Conservation (phyloP, 2,329 filamentous ascomycete genomes). For the Trichophyton benhamiae region DNA sequence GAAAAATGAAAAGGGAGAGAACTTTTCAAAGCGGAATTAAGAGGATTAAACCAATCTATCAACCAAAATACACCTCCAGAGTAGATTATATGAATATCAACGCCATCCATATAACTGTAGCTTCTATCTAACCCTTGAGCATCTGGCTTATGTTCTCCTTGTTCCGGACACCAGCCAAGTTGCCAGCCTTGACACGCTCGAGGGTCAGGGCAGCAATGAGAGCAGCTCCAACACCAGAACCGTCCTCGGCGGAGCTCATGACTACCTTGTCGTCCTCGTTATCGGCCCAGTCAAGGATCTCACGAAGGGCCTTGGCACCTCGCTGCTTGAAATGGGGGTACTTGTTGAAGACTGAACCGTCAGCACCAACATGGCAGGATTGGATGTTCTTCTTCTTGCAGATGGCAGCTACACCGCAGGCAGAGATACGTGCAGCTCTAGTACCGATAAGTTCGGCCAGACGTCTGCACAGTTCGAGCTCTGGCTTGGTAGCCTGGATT, state of each 20-base stretch:
- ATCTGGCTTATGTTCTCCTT: constrained; percentile 23
- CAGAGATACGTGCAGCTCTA: constrained; percentile 79
- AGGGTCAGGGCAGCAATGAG: constrained; percentile 68
- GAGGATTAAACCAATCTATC: neutral
- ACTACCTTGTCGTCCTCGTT: constrained; percentile 79
- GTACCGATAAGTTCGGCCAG: constrained; percentile 91
- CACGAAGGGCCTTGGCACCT: constrained; percentile 74
- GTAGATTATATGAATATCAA: neutral
- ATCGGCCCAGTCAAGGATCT: constrained; percentile 88
- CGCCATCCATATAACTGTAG: neutral
- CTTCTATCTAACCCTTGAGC: neutral
- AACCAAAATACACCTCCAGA: neutral
- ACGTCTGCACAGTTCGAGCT: constrained; percentile 79
- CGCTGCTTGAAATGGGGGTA: constrained; percentile 96
- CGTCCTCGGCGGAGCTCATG: constrained; percentile 83
- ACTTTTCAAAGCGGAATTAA: neutral
- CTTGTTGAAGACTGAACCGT: constrained; percentile 97
- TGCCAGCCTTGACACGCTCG: constrained; percentile 49
- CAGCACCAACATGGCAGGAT: constrained; percentile 85
- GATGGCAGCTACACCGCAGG: constrained; percentile 91
- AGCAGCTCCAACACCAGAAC: constrained; percentile 90
- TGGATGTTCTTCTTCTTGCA: constrained; percentile 90
- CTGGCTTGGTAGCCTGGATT: constrained; percentile 58
- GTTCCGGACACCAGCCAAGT: constrained; percentile 46
- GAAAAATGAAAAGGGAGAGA: neutral